phyloP scores from a whole-genome alignment of 345 rosid species.

The Eucalyptus curtisii region DNA sequence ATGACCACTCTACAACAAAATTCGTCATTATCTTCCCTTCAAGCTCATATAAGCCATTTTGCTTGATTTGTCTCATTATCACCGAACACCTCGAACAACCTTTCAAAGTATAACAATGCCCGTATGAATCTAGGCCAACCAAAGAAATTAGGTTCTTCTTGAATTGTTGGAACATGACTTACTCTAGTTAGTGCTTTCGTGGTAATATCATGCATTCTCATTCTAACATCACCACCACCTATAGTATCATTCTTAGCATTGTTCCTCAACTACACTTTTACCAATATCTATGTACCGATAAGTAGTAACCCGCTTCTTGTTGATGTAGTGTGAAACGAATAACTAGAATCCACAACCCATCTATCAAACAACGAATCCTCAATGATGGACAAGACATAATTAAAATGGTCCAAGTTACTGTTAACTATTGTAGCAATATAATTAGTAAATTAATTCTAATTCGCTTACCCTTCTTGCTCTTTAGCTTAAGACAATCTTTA shows the following conservation, averaged over 20 bases:
- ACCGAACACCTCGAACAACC: neutral
- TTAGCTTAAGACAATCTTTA: neutral
- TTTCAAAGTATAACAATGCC: neutral
- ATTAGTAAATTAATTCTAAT: neutral
- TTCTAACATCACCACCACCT: neutral
- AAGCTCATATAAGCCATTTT: neutral
- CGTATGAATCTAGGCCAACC: neutral
- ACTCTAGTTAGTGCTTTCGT: neutral
- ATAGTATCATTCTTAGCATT: neutral
- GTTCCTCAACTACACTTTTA: neutral
- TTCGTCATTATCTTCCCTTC: neutral
- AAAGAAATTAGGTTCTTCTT: neutral
- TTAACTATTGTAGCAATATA: neutral
- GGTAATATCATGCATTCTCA: neutral
- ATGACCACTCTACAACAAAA: accelerated
- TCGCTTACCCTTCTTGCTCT: neutral
- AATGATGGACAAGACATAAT: neutral
- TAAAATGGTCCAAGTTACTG: neutral
- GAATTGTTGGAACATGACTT: neutral
- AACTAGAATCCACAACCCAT: neutral
- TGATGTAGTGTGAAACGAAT: neutral
- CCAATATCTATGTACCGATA: neutral
- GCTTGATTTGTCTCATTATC: neutral
- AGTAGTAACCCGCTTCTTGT: neutral
- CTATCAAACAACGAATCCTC: neutral